Evolutionary conservation across 345 rosid species (phyloP).

Genomic region (Salix arbutifolia): DNA sequence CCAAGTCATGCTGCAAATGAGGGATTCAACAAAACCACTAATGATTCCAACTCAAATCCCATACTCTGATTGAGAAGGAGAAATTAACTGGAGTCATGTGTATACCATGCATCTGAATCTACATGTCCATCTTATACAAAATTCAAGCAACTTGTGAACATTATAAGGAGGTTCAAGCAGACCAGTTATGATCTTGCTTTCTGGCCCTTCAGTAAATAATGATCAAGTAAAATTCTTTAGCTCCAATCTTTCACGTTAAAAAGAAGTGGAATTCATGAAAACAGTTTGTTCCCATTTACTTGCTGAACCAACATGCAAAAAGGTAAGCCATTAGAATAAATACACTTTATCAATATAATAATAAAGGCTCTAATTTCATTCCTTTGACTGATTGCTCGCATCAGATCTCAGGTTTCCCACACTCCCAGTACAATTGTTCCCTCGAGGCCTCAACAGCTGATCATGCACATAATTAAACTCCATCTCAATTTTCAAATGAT

Average conservation of each 20-base stretch:
- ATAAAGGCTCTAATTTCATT: neutral
- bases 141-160: neutral
- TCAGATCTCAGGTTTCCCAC: neutral
- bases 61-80: neutral
- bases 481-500: neutral
- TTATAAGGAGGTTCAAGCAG: neutral
- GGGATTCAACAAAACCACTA: neutral
- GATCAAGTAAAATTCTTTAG: neutral
- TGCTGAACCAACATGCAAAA: neutral
- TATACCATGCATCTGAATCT: neutral
- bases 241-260: neutral
- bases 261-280: neutral
- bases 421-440: neutral
- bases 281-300: neutral
- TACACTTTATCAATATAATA: neutral
- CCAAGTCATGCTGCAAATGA: neutral
- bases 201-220: neutral
- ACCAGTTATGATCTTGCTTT: neutral
- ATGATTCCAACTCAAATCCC: neutral
- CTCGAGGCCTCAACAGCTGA: neutral
- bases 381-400: neutral
- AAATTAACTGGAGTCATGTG: neutral
- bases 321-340: neutral
- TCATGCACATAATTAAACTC: neutral
- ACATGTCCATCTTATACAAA: neutral